Evolutionary conservation across 140 eudicot genomes (phyloP), one percentile per base, ranked within the genome.

Genomic region (Erigeron philadelphicus): DNA sequence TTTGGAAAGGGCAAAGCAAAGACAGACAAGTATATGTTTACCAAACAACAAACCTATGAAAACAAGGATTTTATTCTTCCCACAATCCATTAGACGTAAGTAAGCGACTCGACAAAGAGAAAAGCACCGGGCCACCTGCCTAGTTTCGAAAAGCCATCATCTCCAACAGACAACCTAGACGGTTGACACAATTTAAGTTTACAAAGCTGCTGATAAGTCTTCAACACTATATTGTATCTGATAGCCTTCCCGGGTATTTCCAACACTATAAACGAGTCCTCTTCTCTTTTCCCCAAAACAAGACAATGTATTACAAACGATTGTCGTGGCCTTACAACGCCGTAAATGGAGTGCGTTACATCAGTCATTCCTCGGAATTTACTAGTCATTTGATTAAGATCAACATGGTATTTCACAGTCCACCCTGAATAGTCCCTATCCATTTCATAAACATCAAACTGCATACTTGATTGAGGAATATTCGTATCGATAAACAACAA

Each of bases 211-310:
- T 72, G 43, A 60, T 49, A 79, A 40, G 62, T 83, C 65, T 68
- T 73, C 60, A 52, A 19, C 52, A 11, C 59, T 12, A 83, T 69
- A 54, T 83, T 79, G 67, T 67, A 79, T 40, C 77, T 9, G 23
- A 83, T 21, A 66, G 72, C 87, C 23, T 76, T 83, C 52, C 80
- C 80, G 40, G 80, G 82, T 35, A 70, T 60, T 74, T 79, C 84
- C 68, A 79, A 19, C 38, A 83, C 82, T 19, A 83, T 9, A 54
- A 79, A 83, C 9, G 87, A 16, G 17, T 83, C 82, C n/a, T 76
- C 78, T 68, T 79, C 82, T 17, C 64, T 69, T 38, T 72, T 73
- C 52, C 78, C 82, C 21, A 64, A 71, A 68, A 75, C 55, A 56
- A 79, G 55, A 74, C 80, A 54, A 59, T 74, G 83, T 17, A 79